Percentiles rank a stretch among this genome's conserved stretches.
phyloP scores from a whole-genome alignment of 495 filamentous ascomycete genomes.

The Daldinia loculata region DNA sequence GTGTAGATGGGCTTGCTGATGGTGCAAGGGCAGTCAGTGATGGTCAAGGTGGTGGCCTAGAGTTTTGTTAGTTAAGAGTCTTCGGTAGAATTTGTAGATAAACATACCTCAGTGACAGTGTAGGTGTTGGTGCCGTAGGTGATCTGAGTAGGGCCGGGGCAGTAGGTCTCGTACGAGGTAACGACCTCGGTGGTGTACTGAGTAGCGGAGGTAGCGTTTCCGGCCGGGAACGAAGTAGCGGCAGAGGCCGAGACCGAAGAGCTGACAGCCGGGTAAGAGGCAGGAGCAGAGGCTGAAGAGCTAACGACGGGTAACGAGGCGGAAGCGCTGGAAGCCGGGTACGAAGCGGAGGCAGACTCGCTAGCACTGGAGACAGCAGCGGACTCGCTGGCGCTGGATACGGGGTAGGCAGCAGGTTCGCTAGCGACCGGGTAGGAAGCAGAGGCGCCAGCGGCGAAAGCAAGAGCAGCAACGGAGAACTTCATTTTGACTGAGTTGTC shows the following conservation, averaged over 20 bases:
- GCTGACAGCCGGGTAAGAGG: slow-evolving; percentile 39
- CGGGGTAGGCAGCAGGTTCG: background rate
- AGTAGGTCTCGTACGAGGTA: slow-evolving; percentile 84
- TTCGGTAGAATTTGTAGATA: no score
- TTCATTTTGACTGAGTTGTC: slow-evolving; percentile 79
- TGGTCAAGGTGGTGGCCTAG: slow-evolving; percentile 78
- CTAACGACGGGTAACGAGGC: slow-evolving; percentile 39
- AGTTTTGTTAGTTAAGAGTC: slow-evolving; percentile 25
- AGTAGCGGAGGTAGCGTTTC: slow-evolving; percentile 53
- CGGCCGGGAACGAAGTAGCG: slow-evolving; percentile 42
- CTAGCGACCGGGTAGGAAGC: slow-evolving; percentile 60
- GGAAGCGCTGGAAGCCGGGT: background rate
- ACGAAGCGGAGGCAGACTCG: background rate
- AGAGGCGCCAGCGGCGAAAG: slow-evolving; percentile 70
- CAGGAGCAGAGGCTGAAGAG: background rate
- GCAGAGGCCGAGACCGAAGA: background rate
- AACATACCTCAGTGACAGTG: slow-evolving; percentile 73
- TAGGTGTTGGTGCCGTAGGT: slow-evolving; percentile 75
- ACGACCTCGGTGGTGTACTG: slow-evolving; percentile 78
- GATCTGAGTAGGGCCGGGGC: slow-evolving; percentile 78
- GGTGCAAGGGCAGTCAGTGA: slow-evolving; percentile 82
- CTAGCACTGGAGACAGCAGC: no score
- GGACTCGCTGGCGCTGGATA: no score
- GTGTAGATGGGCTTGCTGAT: slow-evolving; percentile 73
- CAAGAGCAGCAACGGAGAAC: slow-evolving; percentile 70